phyloP scores from a whole-genome alignment of 257 asterid species.

The Nicotiana tomentosiformis region DNA sequence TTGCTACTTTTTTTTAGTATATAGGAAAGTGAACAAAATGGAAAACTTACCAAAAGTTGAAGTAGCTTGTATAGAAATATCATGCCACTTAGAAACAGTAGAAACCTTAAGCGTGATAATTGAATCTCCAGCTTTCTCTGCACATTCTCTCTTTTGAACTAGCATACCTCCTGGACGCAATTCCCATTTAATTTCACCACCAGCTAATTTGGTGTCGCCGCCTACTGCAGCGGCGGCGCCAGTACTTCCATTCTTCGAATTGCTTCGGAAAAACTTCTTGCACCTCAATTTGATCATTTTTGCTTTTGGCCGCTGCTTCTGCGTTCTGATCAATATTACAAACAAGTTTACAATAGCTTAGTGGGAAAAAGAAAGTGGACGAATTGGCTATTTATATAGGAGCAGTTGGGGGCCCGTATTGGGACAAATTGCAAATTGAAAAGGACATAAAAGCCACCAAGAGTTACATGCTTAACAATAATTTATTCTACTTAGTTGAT shows the following conservation, averaged over 20 bases:
- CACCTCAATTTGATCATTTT: constrained; percentile 62
- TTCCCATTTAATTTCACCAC: constrained; percentile 68
- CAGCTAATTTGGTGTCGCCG: neutral
- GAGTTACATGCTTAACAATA: constrained; percentile 2
- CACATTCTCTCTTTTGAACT: constrained; percentile 60
- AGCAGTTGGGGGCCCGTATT: constrained; percentile 15
- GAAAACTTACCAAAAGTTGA: constrained; percentile 67
- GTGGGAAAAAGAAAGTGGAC: constrained; percentile 8
- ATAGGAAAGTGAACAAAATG: neutral
- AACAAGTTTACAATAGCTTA: neutral
- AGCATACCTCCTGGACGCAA: constrained; percentile 88
- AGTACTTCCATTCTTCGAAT: constrained; percentile 26
- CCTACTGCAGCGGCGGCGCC: neutral
- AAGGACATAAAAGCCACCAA: constrained; percentile 21
- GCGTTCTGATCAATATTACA: neutral
- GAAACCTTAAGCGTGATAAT: constrained; percentile 55
- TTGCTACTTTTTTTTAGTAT: neutral
- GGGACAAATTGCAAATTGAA: constrained; percentile 23
- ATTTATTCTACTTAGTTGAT: neutral
- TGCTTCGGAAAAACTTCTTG: constrained; percentile 57
- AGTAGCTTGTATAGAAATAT: constrained; percentile 48
- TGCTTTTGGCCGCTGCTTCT: neutral
- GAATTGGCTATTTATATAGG: constrained; percentile 33
- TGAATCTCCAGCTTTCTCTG: constrained; percentile 26
- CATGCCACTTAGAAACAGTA: constrained; percentile 50